A percentile compares a stretch with the other conserved stretches of the same genome.
Evolutionary conservation across 2,329 filamentous ascomycete genomes (phyloP).

Genomic region (Podosphaera leucotricha): DNA sequence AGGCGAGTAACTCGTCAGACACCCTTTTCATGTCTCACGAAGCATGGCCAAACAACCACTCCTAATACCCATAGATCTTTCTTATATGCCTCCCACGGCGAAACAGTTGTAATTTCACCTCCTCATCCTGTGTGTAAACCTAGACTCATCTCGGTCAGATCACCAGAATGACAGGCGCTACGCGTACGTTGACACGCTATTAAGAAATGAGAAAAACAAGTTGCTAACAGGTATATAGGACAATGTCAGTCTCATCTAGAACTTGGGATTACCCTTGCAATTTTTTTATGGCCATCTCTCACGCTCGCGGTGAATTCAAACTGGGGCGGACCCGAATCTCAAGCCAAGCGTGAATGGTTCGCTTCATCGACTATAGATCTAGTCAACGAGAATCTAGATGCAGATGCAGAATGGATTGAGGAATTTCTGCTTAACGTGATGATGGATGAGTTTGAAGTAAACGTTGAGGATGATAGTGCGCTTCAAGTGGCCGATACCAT

Average conservation of each 20-base stretch:
- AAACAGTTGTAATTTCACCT: too few species aligned
- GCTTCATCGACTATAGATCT: constrained; percentile 69
- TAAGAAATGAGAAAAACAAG: neutral
- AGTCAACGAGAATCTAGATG: constrained; percentile 33
- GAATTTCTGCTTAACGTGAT: constrained; percentile 70
- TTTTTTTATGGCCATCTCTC: constrained; percentile 75
- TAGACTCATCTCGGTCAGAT: neutral
- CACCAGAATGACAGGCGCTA: neutral
- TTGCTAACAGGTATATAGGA: constrained; percentile 19
- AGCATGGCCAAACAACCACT: too few species aligned
- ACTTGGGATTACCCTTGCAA: constrained; percentile 59
- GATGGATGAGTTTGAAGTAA: constrained; percentile 86
- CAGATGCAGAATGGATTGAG: constrained; percentile 62
- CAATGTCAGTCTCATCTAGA: constrained; percentile 48
- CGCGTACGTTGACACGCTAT: neutral
- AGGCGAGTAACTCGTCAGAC: too few species aligned
- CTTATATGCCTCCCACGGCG: too few species aligned
- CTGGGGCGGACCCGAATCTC: constrained; percentile 65
- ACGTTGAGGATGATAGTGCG: constrained; percentile 73
- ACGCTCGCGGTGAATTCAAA: constrained; percentile 65
- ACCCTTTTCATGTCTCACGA: too few species aligned
- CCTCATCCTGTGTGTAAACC: neutral
- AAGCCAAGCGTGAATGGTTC: constrained; percentile 91
- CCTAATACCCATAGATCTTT: too few species aligned
- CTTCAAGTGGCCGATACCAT: constrained; percentile 51